Base-by-base conservation (phyloP, 345 rosid species). In the Eucalyptus pauciflora region DNA sequence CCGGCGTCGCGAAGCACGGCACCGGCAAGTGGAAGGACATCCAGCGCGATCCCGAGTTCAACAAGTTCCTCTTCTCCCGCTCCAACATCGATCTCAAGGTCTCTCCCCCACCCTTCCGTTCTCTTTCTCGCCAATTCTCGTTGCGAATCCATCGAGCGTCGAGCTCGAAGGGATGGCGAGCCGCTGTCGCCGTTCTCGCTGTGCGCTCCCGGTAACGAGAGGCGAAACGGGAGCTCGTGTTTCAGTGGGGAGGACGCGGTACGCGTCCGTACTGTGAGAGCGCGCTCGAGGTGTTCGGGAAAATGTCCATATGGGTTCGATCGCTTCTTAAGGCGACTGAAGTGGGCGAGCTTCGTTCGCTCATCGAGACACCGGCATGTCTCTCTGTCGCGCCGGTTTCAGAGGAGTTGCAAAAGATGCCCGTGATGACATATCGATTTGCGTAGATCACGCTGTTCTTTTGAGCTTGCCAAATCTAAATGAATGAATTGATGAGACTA, bases 71-170 rank as follows among this genome's bases (percentile, higher is more conserved):
- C 62, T 88, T 46, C 89, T 88, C 93, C 87, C 98, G 97, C 91
- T 94, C 96, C 91, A 96, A 96, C 91, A 93, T 94, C 92, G 94
- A 96, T 92, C 99, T 97, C 92, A 96, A 96, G 98, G 99, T 95
- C 85, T 37, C 25, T 31, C 8, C 12, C 50, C 48, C 46, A 88
- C 87, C 71, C 60, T 37, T 91, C 52, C 86, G 13, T 80, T 18
- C 37, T 25, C 60, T 52, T 6, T 49, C 62, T 52, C 62, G 43
- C 45, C 25, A 33, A 31, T 76, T 41, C 83, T 33, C 24, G 29
- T 4, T 5, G 67, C n/a, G 67, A 60, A 5, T 25, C 67, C n/a
- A 60, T 27, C 31, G 31, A 27, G 69, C 31, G 69, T 31, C 0
- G 33, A 62, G 0, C 69, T 62, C 8, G 31, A 3, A 11, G 64